phyloP scores from a whole-genome alignment of 1,139 yeast species.

The Debaryomyces nepalensis region DNA sequence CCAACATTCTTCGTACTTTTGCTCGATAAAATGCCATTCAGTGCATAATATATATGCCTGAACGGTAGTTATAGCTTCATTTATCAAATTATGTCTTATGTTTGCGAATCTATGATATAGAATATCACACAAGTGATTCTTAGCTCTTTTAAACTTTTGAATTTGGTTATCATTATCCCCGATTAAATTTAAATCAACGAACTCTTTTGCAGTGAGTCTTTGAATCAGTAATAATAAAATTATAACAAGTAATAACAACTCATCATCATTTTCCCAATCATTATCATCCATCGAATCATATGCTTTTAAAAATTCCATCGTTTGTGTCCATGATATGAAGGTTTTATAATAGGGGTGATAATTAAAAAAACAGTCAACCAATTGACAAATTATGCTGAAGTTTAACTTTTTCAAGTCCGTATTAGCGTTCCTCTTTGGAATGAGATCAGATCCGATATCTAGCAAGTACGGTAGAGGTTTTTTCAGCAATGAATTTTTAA shows the following conservation, averaged over 20 bases:
- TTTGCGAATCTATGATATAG: slow-evolving; percentile 43
- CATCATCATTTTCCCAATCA: slow-evolving; percentile 57
- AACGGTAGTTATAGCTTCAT: slow-evolving; percentile 52
- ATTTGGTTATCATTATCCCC: slow-evolving; percentile 22
- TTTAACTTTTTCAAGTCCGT: slow-evolving; percentile 28
- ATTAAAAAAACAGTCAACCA: slow-evolving; percentile 41
- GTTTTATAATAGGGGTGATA: slow-evolving; percentile 36
- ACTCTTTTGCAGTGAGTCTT: slow-evolving; percentile 42
- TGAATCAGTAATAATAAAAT: slow-evolving; percentile 46
- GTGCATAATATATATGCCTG: slow-evolving; percentile 56
- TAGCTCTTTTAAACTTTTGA: slow-evolving; percentile 29
- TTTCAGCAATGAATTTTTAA: slow-evolving; percentile 25
- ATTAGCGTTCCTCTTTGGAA: slow-evolving; percentile 27
- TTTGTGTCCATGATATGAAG: slow-evolving; percentile 33
- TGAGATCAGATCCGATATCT: slow-evolving; percentile 30
- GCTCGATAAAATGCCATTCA: slow-evolving; percentile 54
- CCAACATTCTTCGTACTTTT: slow-evolving; percentile 55
- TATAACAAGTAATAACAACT: slow-evolving; percentile 50
- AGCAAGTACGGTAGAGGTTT: slow-evolving; percentile 35
- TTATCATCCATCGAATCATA: slow-evolving; percentile 36
- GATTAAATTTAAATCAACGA: slow-evolving; percentile 32
- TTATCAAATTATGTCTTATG: slow-evolving; percentile 49
- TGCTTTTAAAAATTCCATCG: slow-evolving; percentile 34
- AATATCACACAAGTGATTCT: slow-evolving; percentile 34
- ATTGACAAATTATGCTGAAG: slow-evolving; percentile 27